These are phyloP conservation scores for Elsinoe necatrix DNA, from an alignment of 2,329 filamentous ascomycete species.

Conservation along the genomic window DNA sequence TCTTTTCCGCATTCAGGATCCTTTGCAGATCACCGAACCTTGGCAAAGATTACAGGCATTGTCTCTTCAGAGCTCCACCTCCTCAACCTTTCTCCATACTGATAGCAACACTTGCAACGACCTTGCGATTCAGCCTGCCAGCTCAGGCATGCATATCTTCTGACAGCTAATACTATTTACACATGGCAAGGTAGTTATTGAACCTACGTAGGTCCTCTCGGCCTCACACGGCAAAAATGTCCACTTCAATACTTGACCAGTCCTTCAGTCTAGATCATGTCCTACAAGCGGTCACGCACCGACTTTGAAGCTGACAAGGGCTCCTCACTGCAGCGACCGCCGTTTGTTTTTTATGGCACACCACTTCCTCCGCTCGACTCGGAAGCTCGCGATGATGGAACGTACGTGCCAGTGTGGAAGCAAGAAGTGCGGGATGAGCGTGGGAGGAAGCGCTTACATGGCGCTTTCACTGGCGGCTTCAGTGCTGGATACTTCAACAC, in stretches of 20 bases:
- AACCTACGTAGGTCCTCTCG: constrained; percentile 10
- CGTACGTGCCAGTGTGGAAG: constrained; percentile 93
- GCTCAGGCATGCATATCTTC: no score
- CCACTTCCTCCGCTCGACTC: constrained; percentile 71
- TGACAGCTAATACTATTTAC: no score
- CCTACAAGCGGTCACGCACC: constrained; percentile 68
- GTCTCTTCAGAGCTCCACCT: not conserved
- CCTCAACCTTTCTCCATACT: not conserved
- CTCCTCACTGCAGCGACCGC: constrained; percentile 48
- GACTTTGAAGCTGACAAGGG: constrained; percentile 58
- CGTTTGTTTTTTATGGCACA: constrained; percentile 74
- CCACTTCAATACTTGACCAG: constrained; percentile 20
- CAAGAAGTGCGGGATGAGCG: constrained; percentile 93
- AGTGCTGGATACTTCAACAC: constrained; percentile 98
- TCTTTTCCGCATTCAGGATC: not conserved
- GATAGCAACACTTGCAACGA: not conserved
- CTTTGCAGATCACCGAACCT: not conserved
- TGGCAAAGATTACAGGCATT: not conserved
- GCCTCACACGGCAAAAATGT: constrained; percentile 6
- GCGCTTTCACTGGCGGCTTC: constrained; percentile 92
- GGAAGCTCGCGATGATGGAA: constrained; percentile 75
- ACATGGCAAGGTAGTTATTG: constrained; percentile 8
- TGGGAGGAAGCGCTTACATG: constrained; percentile 82
- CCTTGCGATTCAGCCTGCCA: not conserved
- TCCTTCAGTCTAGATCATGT: constrained; percentile 44